These are phyloP conservation scores for Clonostachys chloroleuca DNA, from an alignment of 2,329 filamentous ascomycete species.

Conservation along the genomic window DNA sequence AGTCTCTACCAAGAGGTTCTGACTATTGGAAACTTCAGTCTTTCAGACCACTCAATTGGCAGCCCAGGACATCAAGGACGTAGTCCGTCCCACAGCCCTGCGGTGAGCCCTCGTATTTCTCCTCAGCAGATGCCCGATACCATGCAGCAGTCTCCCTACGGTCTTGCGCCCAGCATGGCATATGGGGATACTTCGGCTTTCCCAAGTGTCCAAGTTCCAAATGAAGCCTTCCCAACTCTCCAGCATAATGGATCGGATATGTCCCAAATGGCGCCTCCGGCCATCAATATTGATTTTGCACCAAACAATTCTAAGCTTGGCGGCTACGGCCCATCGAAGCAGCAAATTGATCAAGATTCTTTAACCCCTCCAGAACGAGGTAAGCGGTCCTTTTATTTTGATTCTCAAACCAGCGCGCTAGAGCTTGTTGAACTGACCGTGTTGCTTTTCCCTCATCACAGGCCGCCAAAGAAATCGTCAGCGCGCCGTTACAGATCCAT, in stretches of 20 bases:
- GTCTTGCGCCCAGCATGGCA: constrained; percentile 32
- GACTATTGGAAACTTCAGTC: constrained; percentile 73
- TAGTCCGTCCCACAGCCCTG: constrained; percentile 73
- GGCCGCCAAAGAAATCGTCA: constrained; percentile 44
- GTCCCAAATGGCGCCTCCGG: constrained; percentile 81
- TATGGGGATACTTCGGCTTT: constrained; percentile 19
- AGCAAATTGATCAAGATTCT: constrained; percentile 68
- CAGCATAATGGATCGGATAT: constrained; percentile 53
- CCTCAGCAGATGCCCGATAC: constrained; percentile 52
- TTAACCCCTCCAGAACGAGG: constrained; percentile 76
- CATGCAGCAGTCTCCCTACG: constrained; percentile 40
- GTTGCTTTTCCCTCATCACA: constrained; percentile 12
- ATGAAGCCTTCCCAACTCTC: constrained; percentile 49
- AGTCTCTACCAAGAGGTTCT: constrained; percentile 73
- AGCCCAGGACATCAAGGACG: constrained; percentile 67
- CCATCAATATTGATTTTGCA: constrained; percentile 91
- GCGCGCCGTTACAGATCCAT: constrained; percentile 56
- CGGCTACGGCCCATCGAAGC: constrained; percentile 47
- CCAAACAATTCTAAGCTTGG: constrained; percentile 55
- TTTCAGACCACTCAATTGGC: constrained; percentile 65
- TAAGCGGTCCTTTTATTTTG: constrained; percentile 23
- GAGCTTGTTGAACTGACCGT: not conserved
- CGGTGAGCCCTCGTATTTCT: constrained; percentile 58
- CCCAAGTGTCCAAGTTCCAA: constrained; percentile 27
- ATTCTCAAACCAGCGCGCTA: not conserved